Base-by-base conservation (phyloP, 179 eudicot species). In the Pouteria campechiana region DNA sequence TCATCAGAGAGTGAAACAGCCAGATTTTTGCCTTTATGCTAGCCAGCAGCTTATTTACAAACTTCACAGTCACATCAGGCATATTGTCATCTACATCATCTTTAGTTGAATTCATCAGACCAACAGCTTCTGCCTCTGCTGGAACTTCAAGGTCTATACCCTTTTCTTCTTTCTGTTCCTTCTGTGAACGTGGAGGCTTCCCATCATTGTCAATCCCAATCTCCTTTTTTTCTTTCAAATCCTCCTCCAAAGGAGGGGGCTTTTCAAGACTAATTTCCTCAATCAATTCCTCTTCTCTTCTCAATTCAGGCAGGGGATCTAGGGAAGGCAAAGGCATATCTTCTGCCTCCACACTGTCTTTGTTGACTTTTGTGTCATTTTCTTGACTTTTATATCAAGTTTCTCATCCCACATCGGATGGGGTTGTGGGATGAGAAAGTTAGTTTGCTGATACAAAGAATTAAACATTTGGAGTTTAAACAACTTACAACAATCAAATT, bases 1-100 rank as follows among this genome's bases (percentile, higher is more conserved):
- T 52, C 72, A 30, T 63, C 62, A 15, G 70, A 59, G 34, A 74
- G 57, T 39, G 72, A 66, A 27, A 74, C 52, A 48, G 58, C 83
- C 55, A 79, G 62, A 50, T 67, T 60, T 68, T 90, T 90, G 10
- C 96, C 96, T 74, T 90, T 90, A 49, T 86, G 94, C 62, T 76
- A 81, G 49, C 46, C 46, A 41, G 23, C 36, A 63, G 35, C 18
- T 35, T 22, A 39, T 31, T 36, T 35, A 32, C 52, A 44, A 56
- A 13, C 22, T 43, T 43, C 11, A 41, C 44, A 54, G 25, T 25
- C 27, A 20, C 50, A 32, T 60, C 42, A 23, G 33, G 34, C 43
- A 37, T 64, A 19, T 43, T 42, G 32, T 57, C 72, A 44, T 64
- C 78, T 27, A 24, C 34, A 17, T 43, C 28, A 14, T 7, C 50